Evolutionary conservation across 75 land plant species (phyloP).

Genomic region (Pinus taeda): DNA sequence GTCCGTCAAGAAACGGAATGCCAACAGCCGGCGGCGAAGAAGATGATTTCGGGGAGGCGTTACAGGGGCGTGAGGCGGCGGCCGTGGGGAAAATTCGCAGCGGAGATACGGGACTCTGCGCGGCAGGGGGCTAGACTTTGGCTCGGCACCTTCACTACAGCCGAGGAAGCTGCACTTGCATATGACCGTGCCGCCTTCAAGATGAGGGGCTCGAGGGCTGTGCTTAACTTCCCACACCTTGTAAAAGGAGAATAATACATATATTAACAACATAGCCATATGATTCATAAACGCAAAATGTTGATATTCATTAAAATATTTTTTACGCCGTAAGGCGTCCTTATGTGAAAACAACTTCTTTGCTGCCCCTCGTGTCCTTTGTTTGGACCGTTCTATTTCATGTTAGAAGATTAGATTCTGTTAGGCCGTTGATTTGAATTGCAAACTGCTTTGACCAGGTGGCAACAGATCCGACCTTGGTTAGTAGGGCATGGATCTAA

Average conservation of each 20-base stretch:
- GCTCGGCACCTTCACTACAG: conserved; percentile 38
- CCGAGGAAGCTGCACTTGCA: conserved; percentile 10
- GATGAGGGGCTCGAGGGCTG: conserved; percentile 21
- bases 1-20: neutral
- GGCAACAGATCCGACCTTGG: too few species aligned
- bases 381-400: too few species aligned
- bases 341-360: too few species aligned
- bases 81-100: conserved; percentile 53
- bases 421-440: too few species aligned
- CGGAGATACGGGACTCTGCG: conserved; percentile 44
- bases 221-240: conserved; percentile 16
- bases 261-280: too few species aligned
- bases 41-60: conserved; percentile 11
- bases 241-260: neutral
- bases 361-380: too few species aligned
- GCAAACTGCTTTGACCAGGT: too few species aligned
- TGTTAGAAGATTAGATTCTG: too few species aligned
- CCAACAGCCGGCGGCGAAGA: neutral
- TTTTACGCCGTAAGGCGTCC: too few species aligned
- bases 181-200: conserved; percentile 19
- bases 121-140: conserved; percentile 39
- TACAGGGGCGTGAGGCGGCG: conserved; percentile 48
- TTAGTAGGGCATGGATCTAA: too few species aligned
- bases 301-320: too few species aligned
- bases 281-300: too few species aligned